Conservation (phyloP, 2,329 filamentous ascomycete species). For the Parafenestella ontariensis region DNA sequence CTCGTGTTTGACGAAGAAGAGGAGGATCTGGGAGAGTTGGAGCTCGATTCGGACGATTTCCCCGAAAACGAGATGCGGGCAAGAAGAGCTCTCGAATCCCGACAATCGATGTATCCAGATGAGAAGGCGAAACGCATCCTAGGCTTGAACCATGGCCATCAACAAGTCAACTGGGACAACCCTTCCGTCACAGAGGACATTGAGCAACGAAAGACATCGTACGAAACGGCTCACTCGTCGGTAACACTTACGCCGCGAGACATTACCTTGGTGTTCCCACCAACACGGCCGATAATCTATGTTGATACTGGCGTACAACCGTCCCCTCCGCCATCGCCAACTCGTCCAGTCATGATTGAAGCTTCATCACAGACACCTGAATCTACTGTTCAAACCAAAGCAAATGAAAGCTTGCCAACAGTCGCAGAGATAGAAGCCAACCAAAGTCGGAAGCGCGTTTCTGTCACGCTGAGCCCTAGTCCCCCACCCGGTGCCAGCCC, state of each 20-base stretch:
- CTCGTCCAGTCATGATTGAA: slow-evolving; percentile 39
- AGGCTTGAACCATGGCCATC: slow-evolving; percentile 46
- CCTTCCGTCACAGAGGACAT: slow-evolving; percentile 26
- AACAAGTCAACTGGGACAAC: slow-evolving; percentile 32
- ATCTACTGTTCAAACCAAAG: slow-evolving; percentile 26
- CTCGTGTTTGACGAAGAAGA: slow-evolving; percentile 86
- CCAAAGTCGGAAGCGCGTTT: slow-evolving; percentile 73
- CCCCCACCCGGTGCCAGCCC: slow-evolving; percentile 19
- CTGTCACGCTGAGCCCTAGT: slow-evolving; percentile 38
- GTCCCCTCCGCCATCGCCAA: slow-evolving; percentile 81
- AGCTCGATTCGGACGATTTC: slow-evolving; percentile 73
- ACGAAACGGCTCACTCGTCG: slow-evolving; percentile 32
- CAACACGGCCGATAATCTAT: slow-evolving; percentile 62
- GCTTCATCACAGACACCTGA: slow-evolving; percentile 31
- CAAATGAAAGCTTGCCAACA: slow-evolving; percentile 23
- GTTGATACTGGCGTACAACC: slow-evolving; percentile 81
- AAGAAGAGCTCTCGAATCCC: slow-evolving; percentile 49
- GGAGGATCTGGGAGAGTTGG: slow-evolving; percentile 55
- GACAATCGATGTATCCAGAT: slow-evolving; percentile 51
- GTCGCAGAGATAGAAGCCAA: slow-evolving; percentile 70
- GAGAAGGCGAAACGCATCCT: slow-evolving; percentile 56
- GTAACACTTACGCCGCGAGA: slow-evolving; percentile 33
- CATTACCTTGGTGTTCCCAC: slow-evolving; percentile 41
- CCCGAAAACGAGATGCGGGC: slow-evolving; percentile 52
- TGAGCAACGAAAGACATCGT: slow-evolving; percentile 30